Conservation (phyloP, 2,329 filamentous ascomycete species). For the Aureobasidium sp. region DNA sequence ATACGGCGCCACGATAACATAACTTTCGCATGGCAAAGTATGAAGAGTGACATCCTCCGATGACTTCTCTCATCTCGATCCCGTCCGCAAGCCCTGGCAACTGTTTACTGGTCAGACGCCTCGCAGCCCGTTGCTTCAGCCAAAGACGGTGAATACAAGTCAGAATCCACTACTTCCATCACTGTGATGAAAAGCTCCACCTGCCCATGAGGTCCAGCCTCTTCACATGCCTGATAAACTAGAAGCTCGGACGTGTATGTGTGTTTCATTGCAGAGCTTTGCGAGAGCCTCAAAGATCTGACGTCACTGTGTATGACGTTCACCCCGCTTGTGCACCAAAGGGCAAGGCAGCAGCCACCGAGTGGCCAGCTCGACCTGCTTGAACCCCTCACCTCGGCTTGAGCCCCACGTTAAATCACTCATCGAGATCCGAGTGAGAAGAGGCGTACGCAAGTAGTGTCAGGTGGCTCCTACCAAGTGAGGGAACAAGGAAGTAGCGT, state of each 20-base stretch:
- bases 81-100: neutral
- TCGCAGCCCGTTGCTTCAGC: neutral
- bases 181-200: conserved; percentile 7
- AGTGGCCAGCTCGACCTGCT: conserved; percentile 1
- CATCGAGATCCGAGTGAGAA: neutral
- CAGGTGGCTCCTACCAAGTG: conserved; percentile 6
- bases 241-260: neutral
- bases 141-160: conserved; percentile 1
- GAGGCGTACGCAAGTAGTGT: conserved; percentile 10
- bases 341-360: conserved; percentile 1
- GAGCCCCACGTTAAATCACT: conserved; percentile 10
- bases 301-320: neutral
- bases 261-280: neutral
- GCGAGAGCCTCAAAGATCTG: neutral
- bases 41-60: neutral
- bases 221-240: neutral
- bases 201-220: neutral
- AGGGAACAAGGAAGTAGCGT: conserved; percentile 9
- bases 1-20: neutral
- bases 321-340: neutral
- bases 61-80: neutral
- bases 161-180: neutral
- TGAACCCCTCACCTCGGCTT: conserved; percentile 4
- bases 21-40: conserved; percentile 2
- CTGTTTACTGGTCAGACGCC: neutral